Conservation (phyloP, 2,329 filamentous ascomycete genomes). For the Pseudogymnoascus sp. region DNA sequence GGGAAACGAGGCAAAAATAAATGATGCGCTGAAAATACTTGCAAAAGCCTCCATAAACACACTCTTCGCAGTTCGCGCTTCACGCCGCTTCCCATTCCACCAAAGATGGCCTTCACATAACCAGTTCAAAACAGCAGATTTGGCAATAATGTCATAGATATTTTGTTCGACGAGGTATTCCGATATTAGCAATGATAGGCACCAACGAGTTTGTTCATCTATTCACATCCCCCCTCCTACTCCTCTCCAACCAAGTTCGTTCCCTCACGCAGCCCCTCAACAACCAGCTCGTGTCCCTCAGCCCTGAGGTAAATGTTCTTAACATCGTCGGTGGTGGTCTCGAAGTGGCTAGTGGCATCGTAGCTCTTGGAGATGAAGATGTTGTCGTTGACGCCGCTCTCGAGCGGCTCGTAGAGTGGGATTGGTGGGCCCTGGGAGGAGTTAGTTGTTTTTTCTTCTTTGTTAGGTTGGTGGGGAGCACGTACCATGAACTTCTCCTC, state of each 20-base stretch:
- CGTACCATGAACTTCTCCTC: constrained; percentile 93
- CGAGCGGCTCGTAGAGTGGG: constrained; percentile 84
- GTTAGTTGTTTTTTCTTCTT: constrained; percentile 4
- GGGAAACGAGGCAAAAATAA: background rate
- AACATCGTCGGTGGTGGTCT: constrained; percentile 86
- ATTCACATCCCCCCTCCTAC: constrained; percentile 30
- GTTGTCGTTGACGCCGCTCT: constrained; percentile 75
- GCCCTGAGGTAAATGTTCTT: constrained; percentile 84
- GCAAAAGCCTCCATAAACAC: background rate
- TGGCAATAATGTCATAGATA: constrained; percentile 6
- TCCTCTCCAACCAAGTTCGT: constrained; percentile 63
- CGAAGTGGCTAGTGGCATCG: constrained; percentile 95
- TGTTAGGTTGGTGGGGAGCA: background rate
- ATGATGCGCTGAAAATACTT: background rate
- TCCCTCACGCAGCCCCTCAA: constrained; percentile 78
- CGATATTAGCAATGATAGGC: constrained; percentile 4
- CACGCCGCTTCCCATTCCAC: background rate
- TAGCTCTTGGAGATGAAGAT: constrained; percentile 99
- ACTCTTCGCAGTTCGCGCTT: background rate
- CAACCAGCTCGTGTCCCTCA: constrained; percentile 75
- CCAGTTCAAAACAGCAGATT: background rate
- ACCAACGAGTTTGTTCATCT: constrained; percentile 8
- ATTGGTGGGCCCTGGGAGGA: constrained; percentile 63
- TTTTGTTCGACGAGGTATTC: constrained; percentile 6
- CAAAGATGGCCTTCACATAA: background rate